phyloP scores from a whole-genome alignment of 2,329 filamentous ascomycete species.

The Diatrype stigma region DNA sequence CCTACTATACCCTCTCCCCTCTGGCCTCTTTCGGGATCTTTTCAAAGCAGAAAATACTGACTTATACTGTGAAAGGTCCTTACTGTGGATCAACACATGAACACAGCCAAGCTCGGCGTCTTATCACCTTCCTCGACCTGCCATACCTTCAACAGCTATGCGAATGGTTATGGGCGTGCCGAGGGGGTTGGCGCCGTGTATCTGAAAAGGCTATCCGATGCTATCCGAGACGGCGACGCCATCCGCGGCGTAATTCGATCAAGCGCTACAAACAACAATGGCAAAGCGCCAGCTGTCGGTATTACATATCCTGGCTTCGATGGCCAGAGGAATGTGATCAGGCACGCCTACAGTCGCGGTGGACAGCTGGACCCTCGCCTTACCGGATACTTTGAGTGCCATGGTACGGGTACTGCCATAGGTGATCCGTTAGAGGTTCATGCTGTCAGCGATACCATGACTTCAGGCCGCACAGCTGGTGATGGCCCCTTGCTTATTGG shows the following conservation, averaged over 20 bases:
- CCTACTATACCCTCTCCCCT: no score
- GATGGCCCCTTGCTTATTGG: not conserved
- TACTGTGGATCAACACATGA: not conserved
- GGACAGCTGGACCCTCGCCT: slow-evolving; percentile 6
- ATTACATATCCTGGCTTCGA: slow-evolving; percentile 22
- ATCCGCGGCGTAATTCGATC: not conserved
- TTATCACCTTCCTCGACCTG: not conserved
- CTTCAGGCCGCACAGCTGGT: no score
- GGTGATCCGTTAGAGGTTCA: slow-evolving; percentile 8
- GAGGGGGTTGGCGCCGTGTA: not conserved
- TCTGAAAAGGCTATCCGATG: not conserved
- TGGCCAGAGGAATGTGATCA: slow-evolving; percentile 14
- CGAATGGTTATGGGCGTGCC: not conserved
- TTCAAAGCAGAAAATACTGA: no score
- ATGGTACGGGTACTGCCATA: slow-evolving; percentile 9
- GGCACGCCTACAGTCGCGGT: slow-evolving; percentile 9
- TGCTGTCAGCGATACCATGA: no score
- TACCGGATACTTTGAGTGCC: slow-evolving; percentile 13
- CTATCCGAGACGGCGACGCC: not conserved
- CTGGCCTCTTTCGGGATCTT: no score
- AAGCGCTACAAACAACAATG: no score
- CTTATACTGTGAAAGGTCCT: no score
- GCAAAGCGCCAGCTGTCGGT: no score
- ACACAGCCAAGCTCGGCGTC: not conserved
- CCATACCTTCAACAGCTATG: not conserved